Evolutionary conservation across 2,329 filamentous ascomycete species (phyloP), one percentile per base, ranked within the genome.

Genomic region (Penicillium hesseltinei): DNA sequence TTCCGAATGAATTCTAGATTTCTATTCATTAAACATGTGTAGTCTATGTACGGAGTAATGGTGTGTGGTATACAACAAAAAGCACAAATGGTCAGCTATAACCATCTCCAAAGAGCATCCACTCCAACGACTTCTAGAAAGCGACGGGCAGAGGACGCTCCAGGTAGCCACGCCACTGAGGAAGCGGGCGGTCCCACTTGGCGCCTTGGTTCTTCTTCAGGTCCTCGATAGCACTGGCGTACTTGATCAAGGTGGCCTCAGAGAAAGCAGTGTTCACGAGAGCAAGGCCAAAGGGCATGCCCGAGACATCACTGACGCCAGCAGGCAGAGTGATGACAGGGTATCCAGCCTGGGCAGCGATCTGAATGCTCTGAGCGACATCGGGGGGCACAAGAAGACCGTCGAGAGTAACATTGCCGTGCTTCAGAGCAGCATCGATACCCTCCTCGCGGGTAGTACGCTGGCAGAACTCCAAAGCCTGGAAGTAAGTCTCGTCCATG

Each of bases 301-400:
- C 83, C 4, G 80, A 81, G 13, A 61, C 73, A 9, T 72, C 63
- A 62, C 82, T 78, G 6, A 84, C 75, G 1, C 86, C 86, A 0
- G 81, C 85, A 0, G 89, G 89, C 1, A 92, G 69, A 0, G 88
- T 90, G 50, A 91, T 79, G 68, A 89, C 81, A 0, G 88, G 89
- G 67, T 91, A 92, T 0, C 88, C 88, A 5, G 89, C 89, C 73
- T 91, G 88, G 0, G 89, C 89, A 0, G 88, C 86, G 58, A 90
- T 83, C 72, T 90, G 85, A 60, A 85, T 85, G 4, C 83, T 83
- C 70, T 89, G 86, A 0, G 82, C 88, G 3, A 88, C 85, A 66
- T 88, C 84, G 0, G 87, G 80, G 5, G 88, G 88, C 0, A 90
- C 86, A 1, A 92, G 77, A 2, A 92, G 77, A 2, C 82, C 88